Evolutionary conservation across 2,329 filamentous ascomycete species (phyloP), one percentile per base, ranked within the genome.

Genomic region (Neopestalotiopsis clavispora): DNA sequence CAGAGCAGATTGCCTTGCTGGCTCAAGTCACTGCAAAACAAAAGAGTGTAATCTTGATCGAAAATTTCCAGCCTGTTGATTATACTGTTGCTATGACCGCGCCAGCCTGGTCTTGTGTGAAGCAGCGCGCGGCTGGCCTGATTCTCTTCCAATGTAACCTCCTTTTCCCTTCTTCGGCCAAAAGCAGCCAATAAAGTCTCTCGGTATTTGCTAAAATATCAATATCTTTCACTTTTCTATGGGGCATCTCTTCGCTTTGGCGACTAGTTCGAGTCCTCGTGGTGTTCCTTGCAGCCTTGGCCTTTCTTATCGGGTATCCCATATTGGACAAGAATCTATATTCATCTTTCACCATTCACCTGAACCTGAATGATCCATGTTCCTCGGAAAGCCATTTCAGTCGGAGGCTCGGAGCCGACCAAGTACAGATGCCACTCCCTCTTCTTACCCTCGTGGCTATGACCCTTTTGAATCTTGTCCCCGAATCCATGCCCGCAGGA

Each of bases 221-320:
- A 52, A 52, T 52, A 52, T 59, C 14, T 28, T 23, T 23, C 30
- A 4, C 20, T 52, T n/a, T 52, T 38, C 34, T 52, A 52, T 52
- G 45, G 45, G 20, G 45, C 17, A 0, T n/a, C 45, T 52, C 14
- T 52, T 52, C n/a, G n/a, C 45, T 20, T 20, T 52, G 45, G 17
- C 45, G 14, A 17, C 45, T 20, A 52, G 45, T 52, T 20, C 10
- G 45, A 52, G 45, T 10, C 45, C 45, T 52, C 45, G 45, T 52
- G 45, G 45, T 52, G 45, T 52, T 52, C 45, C 45, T 59, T 59
- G 57, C 30, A 59, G 20, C 4, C 57, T 59, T 30, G 57, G 57
- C 23, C 20, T 56, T 59, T 59, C 7, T 59, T 59, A 59, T 59
- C 57, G 23, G 20, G 13, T 28, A 59, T 34, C 57, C 23, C 23